Percentiles rank a stretch among this genome's conserved stretches.
Evolutionary conservation across 176 grass and related monocot species (phyloP).

Genomic region (Elymus sibiricus): DNA sequence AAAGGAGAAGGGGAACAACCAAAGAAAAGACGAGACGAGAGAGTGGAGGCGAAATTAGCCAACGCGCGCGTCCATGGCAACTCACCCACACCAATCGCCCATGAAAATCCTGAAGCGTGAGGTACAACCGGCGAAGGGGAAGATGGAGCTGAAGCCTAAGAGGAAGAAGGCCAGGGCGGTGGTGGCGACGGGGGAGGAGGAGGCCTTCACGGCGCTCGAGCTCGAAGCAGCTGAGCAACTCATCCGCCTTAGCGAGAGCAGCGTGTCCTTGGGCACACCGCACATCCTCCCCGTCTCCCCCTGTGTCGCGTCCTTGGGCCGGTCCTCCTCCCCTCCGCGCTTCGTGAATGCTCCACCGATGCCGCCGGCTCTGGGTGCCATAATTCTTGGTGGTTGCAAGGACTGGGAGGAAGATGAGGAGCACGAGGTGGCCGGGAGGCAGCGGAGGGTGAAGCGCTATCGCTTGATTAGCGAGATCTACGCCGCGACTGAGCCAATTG

Average conservation of each 20-base stretch:
- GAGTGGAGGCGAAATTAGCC: constrained; percentile 9
- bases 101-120: constrained; percentile 3
- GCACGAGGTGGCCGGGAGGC: constrained; percentile 25
- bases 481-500: constrained; percentile 14
- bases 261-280: background rate
- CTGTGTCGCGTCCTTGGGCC: background rate
- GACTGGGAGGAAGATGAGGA: constrained; percentile 27
- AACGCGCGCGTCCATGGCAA: constrained; percentile 2
- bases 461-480: constrained; percentile 68
- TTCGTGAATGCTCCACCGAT: constrained; percentile 16
- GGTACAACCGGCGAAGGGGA: background rate
- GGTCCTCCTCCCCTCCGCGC: constrained; percentile 32
- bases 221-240: constrained; percentile 46
- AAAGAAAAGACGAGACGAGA: background rate
- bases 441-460: constrained; percentile 44
- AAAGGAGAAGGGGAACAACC: background rate
- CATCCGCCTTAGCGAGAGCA: constrained; percentile 44
- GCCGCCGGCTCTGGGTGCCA: background rate
- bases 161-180: background rate
- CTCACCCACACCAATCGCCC: constrained; percentile 11
- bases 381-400: background rate
- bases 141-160: background rate
- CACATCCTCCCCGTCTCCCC: too few species aligned
- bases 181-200: background rate
- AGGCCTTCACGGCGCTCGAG: constrained; percentile 39